These are phyloP conservation scores for Pythium brachiatum DNA, from an alignment of 352 stramenopile genomes.

Conservation along the genomic window DNA sequence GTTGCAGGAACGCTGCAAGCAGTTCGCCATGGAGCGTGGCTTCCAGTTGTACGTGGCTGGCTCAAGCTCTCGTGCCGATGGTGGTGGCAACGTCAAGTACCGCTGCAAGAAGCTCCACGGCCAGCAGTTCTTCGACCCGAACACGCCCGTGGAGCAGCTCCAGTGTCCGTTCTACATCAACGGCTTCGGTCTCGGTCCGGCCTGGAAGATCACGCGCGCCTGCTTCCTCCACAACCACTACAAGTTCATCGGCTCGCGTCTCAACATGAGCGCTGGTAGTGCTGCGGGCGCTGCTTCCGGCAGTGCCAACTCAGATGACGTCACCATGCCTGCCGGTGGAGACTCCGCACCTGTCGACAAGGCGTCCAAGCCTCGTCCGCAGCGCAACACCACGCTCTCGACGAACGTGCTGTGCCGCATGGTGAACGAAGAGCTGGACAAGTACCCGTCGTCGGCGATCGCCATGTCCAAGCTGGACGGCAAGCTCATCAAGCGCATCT, in stretches of 20 bases:
- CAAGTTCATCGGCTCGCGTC: conserved; percentile 75
- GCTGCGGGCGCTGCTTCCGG: conserved; percentile 2
- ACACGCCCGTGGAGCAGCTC: conserved; percentile 41
- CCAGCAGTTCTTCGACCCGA: conserved; percentile 72
- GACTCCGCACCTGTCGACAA: not conserved
- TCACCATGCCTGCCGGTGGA: not conserved
- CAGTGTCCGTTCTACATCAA: conserved; percentile 84
- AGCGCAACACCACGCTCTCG: conserved; percentile 81
- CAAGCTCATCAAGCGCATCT: conserved; percentile 67
- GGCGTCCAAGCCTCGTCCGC: conserved; percentile 11
- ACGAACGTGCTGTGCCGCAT: conserved; percentile 76
- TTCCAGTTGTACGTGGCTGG: conserved; percentile 71
- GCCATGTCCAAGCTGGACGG: conserved; percentile 71
- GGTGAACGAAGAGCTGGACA: conserved; percentile 64
- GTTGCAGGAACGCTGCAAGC: conserved; percentile 75
- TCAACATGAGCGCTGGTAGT: conserved; percentile 9
- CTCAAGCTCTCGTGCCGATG: conserved; percentile 64
- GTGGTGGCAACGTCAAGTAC: conserved; percentile 82
- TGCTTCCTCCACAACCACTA: conserved; percentile 84
- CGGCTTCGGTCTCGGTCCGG: conserved; percentile 56
- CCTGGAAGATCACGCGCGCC: conserved; percentile 75
- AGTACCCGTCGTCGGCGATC: conserved; percentile 53
- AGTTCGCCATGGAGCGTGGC: conserved; percentile 70
- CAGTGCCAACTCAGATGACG: not conserved
- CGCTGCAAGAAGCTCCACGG: conserved; percentile 77